Evolutionary conservation across 768 basidiomycete species (phyloP).

Genomic region (Tephrocybe rancida): DNA sequence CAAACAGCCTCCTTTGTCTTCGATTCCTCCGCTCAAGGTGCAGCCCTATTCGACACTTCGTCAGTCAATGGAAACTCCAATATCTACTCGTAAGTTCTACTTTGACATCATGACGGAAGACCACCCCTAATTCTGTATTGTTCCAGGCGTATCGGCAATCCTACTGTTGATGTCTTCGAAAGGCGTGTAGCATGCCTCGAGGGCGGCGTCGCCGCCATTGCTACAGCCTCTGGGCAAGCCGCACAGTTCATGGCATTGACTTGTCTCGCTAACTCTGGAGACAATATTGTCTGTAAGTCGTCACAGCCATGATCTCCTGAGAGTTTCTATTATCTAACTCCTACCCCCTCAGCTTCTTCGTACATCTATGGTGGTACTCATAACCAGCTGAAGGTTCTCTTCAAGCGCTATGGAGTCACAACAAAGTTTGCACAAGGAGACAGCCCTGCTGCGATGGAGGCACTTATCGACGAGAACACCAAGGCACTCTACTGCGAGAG

Average conservation of each 20-base stretch:
- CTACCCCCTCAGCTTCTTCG: slow-evolving; percentile 2
- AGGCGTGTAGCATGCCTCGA: slow-evolving; percentile 66
- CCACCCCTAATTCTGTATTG: not conserved
- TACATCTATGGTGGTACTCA: slow-evolving; percentile 43
- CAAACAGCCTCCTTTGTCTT: slow-evolving; percentile 58
- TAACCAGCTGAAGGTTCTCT: slow-evolving; percentile 56
- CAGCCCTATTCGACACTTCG: slow-evolving; percentile 9
- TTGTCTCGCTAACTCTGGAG: slow-evolving; percentile 52
- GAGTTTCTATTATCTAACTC: not conserved
- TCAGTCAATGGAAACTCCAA: slow-evolving; percentile 10
- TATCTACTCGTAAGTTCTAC: not conserved
- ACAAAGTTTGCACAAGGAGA: slow-evolving; percentile 55
- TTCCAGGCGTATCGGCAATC: slow-evolving; percentile 13
- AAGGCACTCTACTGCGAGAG: slow-evolving; percentile 60
- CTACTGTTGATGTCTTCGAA: slow-evolving; percentile 56
- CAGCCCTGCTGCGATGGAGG: slow-evolving; percentile 46
- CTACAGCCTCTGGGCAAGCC: slow-evolving; percentile 59
- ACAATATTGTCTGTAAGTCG: slow-evolving; percentile 68
- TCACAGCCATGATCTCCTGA: too few species aligned
- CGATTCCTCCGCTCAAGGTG: slow-evolving; percentile 49
- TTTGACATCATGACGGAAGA: not conserved
- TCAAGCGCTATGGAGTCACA: slow-evolving; percentile 44
- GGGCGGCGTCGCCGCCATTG: slow-evolving; percentile 62
- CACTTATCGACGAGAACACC: slow-evolving; percentile 60
- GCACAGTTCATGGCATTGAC: slow-evolving; percentile 65